Evolutionary conservation across 75 land plant species (phyloP).

Genomic region (Pinus tabuliformis): DNA sequence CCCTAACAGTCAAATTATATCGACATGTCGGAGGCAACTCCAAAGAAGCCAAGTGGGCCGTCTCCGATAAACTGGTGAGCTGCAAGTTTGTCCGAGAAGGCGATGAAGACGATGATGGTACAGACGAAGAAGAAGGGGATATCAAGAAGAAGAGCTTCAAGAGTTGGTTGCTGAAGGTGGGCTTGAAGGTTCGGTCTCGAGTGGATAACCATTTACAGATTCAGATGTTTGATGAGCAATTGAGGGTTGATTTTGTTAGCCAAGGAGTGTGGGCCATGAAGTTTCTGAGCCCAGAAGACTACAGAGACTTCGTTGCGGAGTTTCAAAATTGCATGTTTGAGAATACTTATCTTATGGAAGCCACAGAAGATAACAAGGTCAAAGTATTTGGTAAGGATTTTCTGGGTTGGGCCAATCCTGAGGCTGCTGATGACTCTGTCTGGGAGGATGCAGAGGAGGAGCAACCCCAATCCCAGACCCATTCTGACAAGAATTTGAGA

Average conservation of each 20-base stretch:
- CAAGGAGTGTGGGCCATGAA: constrained; percentile 97
- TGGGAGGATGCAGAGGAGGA: constrained; percentile 96
- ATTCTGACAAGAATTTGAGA: constrained; percentile 9
- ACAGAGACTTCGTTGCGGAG: constrained; percentile 43
- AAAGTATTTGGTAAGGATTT: constrained; percentile 98
- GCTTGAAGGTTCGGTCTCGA: constrained; percentile 49
- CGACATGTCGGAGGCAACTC: constrained; percentile 65
- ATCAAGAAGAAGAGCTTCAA: constrained; percentile 42
- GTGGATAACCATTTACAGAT: constrained; percentile 54
- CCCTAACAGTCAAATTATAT: constrained; percentile 65
- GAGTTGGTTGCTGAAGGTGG: constrained; percentile 54
- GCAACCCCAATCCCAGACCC: constrained; percentile 15
- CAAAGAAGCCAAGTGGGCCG: constrained; percentile 71
- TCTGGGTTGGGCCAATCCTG: constrained; percentile 89
- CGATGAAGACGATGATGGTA: constrained; percentile 23
- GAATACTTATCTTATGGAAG: constrained; percentile 64
- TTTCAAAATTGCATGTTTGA: constrained; percentile 80
- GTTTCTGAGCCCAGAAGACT: constrained; percentile 49
- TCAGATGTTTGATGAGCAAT: constrained; percentile 71
- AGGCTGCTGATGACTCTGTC: constrained; percentile 82
- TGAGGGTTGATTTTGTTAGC: constrained; percentile 81
- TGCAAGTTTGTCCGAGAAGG: constrained; percentile 50
- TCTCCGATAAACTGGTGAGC: constrained; percentile 54
- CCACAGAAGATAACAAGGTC: constrained; percentile 71
- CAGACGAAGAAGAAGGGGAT: constrained; percentile 27